These are phyloP conservation scores for Venturia asperata DNA, from an alignment of 2,329 filamentous ascomycete species.

Conservation along the genomic window DNA sequence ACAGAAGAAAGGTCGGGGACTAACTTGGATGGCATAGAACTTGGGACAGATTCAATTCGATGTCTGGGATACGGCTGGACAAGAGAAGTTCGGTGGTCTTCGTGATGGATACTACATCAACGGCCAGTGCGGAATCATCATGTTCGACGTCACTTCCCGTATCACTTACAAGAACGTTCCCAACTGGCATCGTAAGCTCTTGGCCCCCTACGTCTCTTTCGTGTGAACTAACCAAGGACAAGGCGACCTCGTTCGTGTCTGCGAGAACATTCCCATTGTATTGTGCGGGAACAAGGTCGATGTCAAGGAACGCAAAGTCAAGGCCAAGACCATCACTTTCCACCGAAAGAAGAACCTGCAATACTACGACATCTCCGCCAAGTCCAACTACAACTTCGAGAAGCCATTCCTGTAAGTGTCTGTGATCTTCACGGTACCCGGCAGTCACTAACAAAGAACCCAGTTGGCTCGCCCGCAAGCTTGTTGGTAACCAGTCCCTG, in stretches of 20 bases:
- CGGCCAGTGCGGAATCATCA: slow-evolving; percentile 99
- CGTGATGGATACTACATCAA: slow-evolving; percentile 99
- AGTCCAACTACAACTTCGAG: slow-evolving; percentile 99
- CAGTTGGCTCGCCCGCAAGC: slow-evolving; percentile 91
- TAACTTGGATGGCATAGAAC: slow-evolving; percentile 52
- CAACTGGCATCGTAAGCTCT: slow-evolving; percentile 96
- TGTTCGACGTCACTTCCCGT: slow-evolving; percentile 99
- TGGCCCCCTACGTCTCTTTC: background rate
- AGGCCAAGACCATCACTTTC: slow-evolving; percentile 99
- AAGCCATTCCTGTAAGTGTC: slow-evolving; percentile 75
- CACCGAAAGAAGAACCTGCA: slow-evolving; percentile 99
- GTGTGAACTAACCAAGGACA: slow-evolving; percentile 18
- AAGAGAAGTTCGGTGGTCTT: slow-evolving; percentile 99
- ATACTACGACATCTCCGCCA: slow-evolving; percentile 99
- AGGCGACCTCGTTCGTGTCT: slow-evolving; percentile 98
- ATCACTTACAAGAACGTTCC: slow-evolving; percentile 99
- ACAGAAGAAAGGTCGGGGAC: slow-evolving; percentile 11
- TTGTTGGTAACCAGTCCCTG: slow-evolving; percentile 84
- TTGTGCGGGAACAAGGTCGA: slow-evolving; percentile 99
- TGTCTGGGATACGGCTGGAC: slow-evolving; percentile 97
- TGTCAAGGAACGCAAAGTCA: slow-evolving; percentile 99
- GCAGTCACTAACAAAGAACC: background rate
- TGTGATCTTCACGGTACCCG: background rate
- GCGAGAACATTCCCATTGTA: slow-evolving; percentile 98
- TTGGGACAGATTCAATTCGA: slow-evolving; percentile 96